Conservation (phyloP, 1,284 basidiomycete species). For the Tylopilus sp. region DNA sequence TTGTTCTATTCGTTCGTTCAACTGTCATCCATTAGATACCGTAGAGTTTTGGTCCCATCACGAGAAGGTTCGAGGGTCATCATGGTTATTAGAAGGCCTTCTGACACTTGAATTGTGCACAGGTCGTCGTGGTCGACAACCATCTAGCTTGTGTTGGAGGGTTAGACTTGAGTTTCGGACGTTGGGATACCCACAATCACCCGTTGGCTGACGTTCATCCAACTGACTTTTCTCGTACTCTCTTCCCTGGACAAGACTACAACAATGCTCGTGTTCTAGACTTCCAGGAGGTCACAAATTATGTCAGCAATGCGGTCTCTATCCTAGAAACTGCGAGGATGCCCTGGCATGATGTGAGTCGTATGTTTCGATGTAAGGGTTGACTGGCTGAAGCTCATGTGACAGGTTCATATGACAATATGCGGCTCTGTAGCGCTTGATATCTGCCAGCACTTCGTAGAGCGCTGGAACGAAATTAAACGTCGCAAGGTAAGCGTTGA, state of each 20-base stretch:
- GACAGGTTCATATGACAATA: constrained; percentile 83
- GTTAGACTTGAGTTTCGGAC: constrained; percentile 90
- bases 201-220: constrained; percentile 91
- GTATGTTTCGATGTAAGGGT: not conserved
- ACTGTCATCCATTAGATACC: constrained; percentile 53
- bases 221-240: constrained; percentile 76
- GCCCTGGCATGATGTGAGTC: constrained; percentile 87
- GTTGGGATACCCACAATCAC: constrained; percentile 90
- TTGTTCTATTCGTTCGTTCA: too few species aligned
- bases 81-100: not conserved
- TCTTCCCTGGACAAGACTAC: constrained; percentile 95
- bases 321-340: constrained; percentile 77
- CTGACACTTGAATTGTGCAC: constrained; percentile 16
- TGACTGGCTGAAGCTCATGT: constrained; percentile 1
- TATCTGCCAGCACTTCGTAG: constrained; percentile 88
- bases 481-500: constrained; percentile 64
- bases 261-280: constrained; percentile 86
- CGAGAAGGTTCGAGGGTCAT: constrained; percentile 58
- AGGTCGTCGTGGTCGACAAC: constrained; percentile 87
- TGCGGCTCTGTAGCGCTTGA: constrained; percentile 86
- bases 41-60: constrained; percentile 87
- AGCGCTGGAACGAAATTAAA: constrained; percentile 88
- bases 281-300: constrained; percentile 83
- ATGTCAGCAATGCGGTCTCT: constrained; percentile 75
- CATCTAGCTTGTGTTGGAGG: constrained; percentile 82